Evolutionary conservation across 116 monocot genomes (phyloP).

Genomic region (Cymodocea nodosa): DNA sequence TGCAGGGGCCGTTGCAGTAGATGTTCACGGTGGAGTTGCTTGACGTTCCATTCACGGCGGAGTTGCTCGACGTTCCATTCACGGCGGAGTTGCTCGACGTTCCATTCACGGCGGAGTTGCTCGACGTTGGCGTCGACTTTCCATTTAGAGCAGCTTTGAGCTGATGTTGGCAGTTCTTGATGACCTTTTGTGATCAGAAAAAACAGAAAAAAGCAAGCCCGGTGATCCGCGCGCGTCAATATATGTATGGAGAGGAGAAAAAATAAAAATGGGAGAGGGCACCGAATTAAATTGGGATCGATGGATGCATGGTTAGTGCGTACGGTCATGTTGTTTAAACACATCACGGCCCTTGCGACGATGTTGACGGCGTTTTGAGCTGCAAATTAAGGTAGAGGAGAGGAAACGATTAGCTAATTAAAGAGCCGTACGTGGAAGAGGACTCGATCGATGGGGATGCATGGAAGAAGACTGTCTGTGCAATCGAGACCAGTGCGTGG

Average conservation of each 20-base stretch:
- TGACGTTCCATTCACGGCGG: background rate
- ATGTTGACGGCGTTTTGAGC: conserved; percentile 9
- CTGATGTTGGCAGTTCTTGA: background rate
- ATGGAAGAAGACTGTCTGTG: too few species aligned
- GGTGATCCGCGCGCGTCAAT: too few species aligned
- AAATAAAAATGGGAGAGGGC: background rate
- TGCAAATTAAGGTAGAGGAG: background rate
- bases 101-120: background rate
- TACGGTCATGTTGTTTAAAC: conserved; percentile 11
- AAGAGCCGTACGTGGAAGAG: too few species aligned
- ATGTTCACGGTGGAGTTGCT: background rate
- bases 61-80: too few species aligned
- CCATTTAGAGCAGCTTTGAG: background rate
- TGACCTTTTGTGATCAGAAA: background rate
- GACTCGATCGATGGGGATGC: too few species aligned
- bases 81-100: background rate
- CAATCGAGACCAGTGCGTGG: too few species aligned
- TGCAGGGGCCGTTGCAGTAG: conserved; percentile 5
- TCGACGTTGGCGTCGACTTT: background rate
- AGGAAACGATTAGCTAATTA: background rate
- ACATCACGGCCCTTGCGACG: conserved; percentile 3
- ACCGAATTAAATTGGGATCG: too few species aligned
- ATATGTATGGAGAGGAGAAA: background rate
- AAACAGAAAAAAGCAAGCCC: too few species aligned
- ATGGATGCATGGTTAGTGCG: background rate